A percentile compares a stretch with the other conserved stretches of the same genome.
phyloP scores from a whole-genome alignment of 768 basidiomycete genomes.

The Boletellus ananiceps region DNA sequence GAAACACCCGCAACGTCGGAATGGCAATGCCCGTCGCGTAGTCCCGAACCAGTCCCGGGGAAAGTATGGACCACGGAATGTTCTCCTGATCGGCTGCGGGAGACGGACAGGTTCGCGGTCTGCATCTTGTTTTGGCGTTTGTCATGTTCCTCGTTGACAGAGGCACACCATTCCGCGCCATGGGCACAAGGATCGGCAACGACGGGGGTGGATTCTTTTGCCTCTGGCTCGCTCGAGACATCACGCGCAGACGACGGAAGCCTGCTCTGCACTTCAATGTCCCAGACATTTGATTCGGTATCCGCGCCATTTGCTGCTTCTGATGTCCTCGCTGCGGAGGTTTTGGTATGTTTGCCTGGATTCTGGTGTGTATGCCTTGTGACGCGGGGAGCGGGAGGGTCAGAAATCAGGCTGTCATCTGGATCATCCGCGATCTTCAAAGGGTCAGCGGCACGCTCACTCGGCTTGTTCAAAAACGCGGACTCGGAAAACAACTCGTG shows the following conservation, averaged over 20 bases:
- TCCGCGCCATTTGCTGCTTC: slow-evolving; percentile 1
- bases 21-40: neutral
- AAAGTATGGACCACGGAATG: neutral
- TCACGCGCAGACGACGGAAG: slow-evolving; percentile 20
- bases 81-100: neutral
- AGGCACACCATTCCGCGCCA: slow-evolving; percentile 25
- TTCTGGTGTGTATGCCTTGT: slow-evolving; percentile 2
- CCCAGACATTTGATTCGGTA: slow-evolving; percentile 48
- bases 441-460: slow-evolving; percentile 5
- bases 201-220: slow-evolving; percentile 24
- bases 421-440: slow-evolving; percentile 5
- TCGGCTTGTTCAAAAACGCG: slow-evolving; percentile 38
- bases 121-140: neutral
- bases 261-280: slow-evolving; percentile 43
- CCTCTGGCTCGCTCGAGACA: slow-evolving; percentile 15
- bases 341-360: neutral
- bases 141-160: slow-evolving; percentile 4
- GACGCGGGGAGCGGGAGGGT: slow-evolving; percentile 9
- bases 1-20: slow-evolving; percentile 7
- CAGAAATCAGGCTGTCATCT: slow-evolving; percentile 8
- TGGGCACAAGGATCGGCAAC: slow-evolving; percentile 33
- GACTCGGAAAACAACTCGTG: slow-evolving; percentile 43
- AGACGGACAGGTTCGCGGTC: neutral
- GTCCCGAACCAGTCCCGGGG: slow-evolving; percentile 27
- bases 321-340: neutral